phyloP scores from a whole-genome alignment of 2,329 filamentous ascomycete genomes.

The Stachybotrys chartarum region DNA sequence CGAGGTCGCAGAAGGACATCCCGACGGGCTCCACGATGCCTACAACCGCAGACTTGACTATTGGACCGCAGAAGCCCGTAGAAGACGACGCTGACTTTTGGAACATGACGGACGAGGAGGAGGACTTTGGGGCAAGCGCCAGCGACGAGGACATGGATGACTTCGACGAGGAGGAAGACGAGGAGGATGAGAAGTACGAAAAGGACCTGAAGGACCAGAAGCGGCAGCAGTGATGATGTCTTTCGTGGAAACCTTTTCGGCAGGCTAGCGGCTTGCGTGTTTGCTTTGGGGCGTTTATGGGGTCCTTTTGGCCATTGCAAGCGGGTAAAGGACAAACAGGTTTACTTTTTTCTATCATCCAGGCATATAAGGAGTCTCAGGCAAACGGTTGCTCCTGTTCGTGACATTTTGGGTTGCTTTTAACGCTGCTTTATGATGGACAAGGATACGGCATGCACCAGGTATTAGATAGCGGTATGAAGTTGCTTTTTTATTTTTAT shows the following conservation, averaged over 20 bases:
- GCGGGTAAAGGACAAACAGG: background rate
- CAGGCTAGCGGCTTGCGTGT: background rate
- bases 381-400: background rate
- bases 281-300: background rate
- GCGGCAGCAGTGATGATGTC: too few relatives aligned
- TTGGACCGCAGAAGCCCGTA: slow-evolving; percentile 50
- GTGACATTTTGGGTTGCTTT: background rate
- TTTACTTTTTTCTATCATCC: background rate
- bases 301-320: background rate
- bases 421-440: background rate
- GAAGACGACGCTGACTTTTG: slow-evolving; percentile 77
- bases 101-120: slow-evolving; percentile 68
- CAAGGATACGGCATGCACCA: background rate
- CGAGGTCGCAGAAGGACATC: slow-evolving; percentile 69
- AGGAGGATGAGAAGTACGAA: slow-evolving; percentile 38
- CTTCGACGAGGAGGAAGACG: slow-evolving; percentile 50
- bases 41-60: slow-evolving; percentile 56
- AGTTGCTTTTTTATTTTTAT: too few relatives aligned
- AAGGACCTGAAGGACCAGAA: background rate
- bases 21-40: slow-evolving; percentile 79
- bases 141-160: slow-evolving; percentile 57
- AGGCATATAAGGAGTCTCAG: background rate
- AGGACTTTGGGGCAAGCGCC: slow-evolving; percentile 72
- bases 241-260: background rate
- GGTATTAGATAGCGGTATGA: too few relatives aligned